Evolutionary conservation across 225 moss, liverwort and hornwort species (phyloP).

Genomic region (Ulota crispa): DNA sequence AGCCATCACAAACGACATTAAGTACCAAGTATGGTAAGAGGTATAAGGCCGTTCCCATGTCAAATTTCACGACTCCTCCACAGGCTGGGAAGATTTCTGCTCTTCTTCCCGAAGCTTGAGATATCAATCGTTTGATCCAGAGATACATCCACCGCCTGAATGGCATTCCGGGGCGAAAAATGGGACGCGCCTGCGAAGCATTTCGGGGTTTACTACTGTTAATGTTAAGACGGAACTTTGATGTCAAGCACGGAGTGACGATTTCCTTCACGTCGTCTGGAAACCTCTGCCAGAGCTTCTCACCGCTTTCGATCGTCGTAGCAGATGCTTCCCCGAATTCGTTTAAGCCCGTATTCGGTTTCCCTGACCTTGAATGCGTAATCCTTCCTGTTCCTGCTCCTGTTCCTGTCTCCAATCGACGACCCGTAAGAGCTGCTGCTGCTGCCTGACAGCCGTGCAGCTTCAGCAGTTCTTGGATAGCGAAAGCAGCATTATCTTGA

Average conservation of each 20-base stretch:
- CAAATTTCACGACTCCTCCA: slow-evolving; percentile 85
- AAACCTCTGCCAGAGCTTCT: slow-evolving; percentile 92
- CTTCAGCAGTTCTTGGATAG: slow-evolving; percentile 94
- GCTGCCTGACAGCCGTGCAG: slow-evolving; percentile 80
- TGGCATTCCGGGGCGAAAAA: slow-evolving; percentile 74
- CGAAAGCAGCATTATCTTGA: slow-evolving; percentile 93
- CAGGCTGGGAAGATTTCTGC: slow-evolving; percentile 89
- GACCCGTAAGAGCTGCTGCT: slow-evolving; percentile 57
- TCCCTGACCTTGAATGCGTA: slow-evolving; percentile 45
- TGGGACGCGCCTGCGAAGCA: slow-evolving; percentile 59
- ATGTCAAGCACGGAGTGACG: slow-evolving; percentile 93
- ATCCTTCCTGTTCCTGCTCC: slow-evolving; percentile 40
- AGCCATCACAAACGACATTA: slow-evolving; percentile 87
- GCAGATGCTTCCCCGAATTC: slow-evolving; percentile 42
- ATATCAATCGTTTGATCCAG: slow-evolving; percentile 87
- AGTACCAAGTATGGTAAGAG: slow-evolving; percentile 90
- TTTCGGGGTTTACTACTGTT: slow-evolving; percentile 46
- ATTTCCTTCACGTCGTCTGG: slow-evolving; percentile 97
- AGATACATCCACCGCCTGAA: slow-evolving; percentile 95
- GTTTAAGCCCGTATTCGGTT: slow-evolving; percentile 30
- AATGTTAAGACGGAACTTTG: slow-evolving; percentile 74
- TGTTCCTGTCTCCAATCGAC: slow-evolving; percentile 36
- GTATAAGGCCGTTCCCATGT: slow-evolving; percentile 97
- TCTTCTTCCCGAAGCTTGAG: slow-evolving; percentile 80
- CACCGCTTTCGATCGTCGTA: slow-evolving; percentile 61